Evolutionary conservation across 306 rosid genomes (phyloP).

Genomic region (Dicorynia guianensis): DNA sequence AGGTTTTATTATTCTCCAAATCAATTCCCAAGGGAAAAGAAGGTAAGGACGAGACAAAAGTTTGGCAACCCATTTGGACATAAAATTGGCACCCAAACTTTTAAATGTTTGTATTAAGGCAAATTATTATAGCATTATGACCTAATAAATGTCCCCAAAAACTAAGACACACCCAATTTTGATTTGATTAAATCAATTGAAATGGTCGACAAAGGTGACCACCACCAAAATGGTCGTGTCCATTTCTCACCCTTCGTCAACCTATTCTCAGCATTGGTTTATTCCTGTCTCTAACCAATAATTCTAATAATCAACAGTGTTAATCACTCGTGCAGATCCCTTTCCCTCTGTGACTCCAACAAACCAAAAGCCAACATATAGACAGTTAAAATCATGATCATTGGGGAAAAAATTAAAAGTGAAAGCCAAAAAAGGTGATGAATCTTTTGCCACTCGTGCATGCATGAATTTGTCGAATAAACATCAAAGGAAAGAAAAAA

Average conservation of each 20-base stretch:
- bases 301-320: constrained; percentile 41
- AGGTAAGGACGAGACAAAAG: constrained; percentile 41
- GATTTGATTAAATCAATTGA: constrained; percentile 64
- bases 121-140: constrained; percentile 50
- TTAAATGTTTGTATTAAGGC: constrained; percentile 43
- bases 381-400: constrained; percentile 41
- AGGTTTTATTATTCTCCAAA: background rate
- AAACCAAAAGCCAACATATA: constrained; percentile 28
- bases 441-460: constrained; percentile 57
- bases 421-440: constrained; percentile 38
- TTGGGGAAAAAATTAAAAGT: constrained; percentile 27
- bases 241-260: constrained; percentile 42
- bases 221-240: constrained; percentile 58
- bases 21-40: constrained; percentile 9
- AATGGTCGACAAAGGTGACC: constrained; percentile 67
- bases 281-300: constrained; percentile 59
- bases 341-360: background rate
- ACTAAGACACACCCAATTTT: constrained; percentile 47
- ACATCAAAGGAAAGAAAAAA: constrained; percentile 27
- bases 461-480: constrained; percentile 57
- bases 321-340: constrained; percentile 21
- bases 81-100: constrained; percentile 38
- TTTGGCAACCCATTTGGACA: constrained; percentile 38
- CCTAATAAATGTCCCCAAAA: constrained; percentile 51
- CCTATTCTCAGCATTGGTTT: constrained; percentile 4